Percentiles rank a stretch among this genome's conserved stretches.
Evolutionary conservation across 2,329 filamentous ascomycete species (phyloP).

Genomic region (Alternaria gaisen): DNA sequence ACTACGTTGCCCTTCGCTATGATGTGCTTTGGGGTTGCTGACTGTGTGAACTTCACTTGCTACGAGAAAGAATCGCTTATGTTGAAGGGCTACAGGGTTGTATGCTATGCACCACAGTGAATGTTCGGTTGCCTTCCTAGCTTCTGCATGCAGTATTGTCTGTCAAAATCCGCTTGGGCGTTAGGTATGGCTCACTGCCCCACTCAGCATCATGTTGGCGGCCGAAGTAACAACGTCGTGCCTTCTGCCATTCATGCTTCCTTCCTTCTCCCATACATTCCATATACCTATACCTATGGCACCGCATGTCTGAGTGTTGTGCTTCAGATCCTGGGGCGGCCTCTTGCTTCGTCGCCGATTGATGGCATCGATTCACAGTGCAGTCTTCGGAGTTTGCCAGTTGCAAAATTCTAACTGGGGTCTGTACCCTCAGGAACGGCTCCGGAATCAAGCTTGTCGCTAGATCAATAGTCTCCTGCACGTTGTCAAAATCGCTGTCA

Average conservation of each 20-base stretch:
- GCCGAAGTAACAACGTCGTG: neutral
- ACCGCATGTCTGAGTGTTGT: rapidly evolving
- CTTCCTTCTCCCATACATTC: neutral
- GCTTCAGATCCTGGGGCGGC: rapidly evolving
- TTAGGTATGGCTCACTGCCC: neutral
- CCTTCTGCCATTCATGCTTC: neutral
- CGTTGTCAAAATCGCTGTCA: neutral
- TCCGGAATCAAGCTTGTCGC: rapidly evolving
- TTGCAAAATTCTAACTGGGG: neutral
- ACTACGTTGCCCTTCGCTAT: neutral
- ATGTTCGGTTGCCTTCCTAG: neutral
- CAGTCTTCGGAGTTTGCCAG: neutral
- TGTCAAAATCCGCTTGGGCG: no score
- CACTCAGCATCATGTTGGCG: neutral
- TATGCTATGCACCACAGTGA: neutral
- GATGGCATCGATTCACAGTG: neutral
- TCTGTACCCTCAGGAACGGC: rapidly evolving
- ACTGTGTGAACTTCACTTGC: neutral
- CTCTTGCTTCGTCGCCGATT: neutral
- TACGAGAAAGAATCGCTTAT: neutral
- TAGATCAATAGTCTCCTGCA: no score
- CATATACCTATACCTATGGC: neutral
- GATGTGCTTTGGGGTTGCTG: neutral
- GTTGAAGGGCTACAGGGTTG: neutral
- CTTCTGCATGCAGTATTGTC: neutral